Evolutionary conservation across 805 yeast genomes (phyloP).

Genomic region (Kodamaea kaohsiungensis): DNA sequence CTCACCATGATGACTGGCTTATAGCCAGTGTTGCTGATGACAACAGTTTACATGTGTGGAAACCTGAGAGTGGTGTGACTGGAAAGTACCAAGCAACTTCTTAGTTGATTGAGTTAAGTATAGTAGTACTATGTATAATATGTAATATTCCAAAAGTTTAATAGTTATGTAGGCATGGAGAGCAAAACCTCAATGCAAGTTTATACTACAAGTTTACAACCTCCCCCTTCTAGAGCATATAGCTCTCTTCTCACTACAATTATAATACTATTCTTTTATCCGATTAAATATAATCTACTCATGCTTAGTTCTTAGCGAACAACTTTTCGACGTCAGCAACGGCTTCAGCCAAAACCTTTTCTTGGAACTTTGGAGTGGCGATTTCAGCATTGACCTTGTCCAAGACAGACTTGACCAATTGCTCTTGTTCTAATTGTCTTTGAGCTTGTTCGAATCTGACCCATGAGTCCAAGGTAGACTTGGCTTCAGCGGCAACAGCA

Average conservation of each 20-base stretch:
- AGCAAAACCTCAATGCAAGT: no score
- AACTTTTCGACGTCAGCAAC: constrained; percentile 88
- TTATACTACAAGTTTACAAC: no score
- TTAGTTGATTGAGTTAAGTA: background rate
- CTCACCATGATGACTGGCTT: constrained; percentile 66
- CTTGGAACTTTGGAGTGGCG: constrained; percentile 89
- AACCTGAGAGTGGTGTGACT: constrained; percentile 41
- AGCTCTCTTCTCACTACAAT: no score
- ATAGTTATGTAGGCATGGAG: background rate
- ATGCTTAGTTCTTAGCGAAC: constrained; percentile 51
- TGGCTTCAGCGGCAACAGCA: constrained; percentile 86
- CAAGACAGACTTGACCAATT: constrained; percentile 82
- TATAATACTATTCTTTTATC: background rate
- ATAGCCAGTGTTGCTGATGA: constrained; percentile 80
- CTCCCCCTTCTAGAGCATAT: no score
- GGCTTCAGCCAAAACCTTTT: constrained; percentile 85
- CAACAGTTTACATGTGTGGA: constrained; percentile 86
- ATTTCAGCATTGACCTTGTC: constrained; percentile 86
- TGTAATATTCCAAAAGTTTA: background rate
- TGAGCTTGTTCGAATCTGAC: constrained; percentile 96
- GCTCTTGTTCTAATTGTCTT: constrained; percentile 94
- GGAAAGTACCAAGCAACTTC: background rate
- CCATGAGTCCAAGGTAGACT: constrained; percentile 96
- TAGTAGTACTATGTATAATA: background rate
- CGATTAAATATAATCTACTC: constrained; percentile 4